Conservation (phyloP, 768 basidiomycete genomes). For the Gloeostereum incarnatum region DNA sequence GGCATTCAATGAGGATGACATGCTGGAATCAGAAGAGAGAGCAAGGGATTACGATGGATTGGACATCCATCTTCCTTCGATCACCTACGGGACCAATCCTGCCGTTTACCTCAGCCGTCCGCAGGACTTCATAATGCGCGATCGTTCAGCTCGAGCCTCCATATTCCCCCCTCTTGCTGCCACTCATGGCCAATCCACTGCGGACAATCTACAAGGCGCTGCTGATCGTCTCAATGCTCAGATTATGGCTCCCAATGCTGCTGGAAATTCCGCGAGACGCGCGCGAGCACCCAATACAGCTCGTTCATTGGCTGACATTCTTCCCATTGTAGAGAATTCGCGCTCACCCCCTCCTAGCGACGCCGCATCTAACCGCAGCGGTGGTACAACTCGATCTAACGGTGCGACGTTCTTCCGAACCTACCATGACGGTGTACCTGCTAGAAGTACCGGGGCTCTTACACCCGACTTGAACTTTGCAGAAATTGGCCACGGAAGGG, state of each 20-base stretch:
- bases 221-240: constrained; percentile 25
- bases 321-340: constrained; percentile 55
- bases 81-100: constrained; percentile 13
- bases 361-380: constrained; percentile 45
- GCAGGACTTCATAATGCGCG: no score
- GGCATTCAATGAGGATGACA: constrained; percentile 36
- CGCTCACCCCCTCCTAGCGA: constrained; percentile 55
- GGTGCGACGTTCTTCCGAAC: constrained; percentile 52
- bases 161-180: constrained; percentile 4
- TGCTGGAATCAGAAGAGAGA: constrained; percentile 30
- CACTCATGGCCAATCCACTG: constrained; percentile 7
- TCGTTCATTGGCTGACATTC: constrained; percentile 30
- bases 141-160: no score
- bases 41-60: constrained; percentile 18
- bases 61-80: constrained; percentile 18
- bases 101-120: not conserved
- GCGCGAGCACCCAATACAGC: constrained; percentile 26
- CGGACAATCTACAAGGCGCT: constrained; percentile 22
- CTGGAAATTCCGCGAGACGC: constrained; percentile 25
- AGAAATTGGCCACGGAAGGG: constrained; percentile 70
- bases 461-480: constrained; percentile 71
- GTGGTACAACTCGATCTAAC: constrained; percentile 40
- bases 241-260: constrained; percentile 19
- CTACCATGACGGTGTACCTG: constrained; percentile 33
- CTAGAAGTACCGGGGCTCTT: constrained; percentile 42